Percentiles rank a stretch among this genome's conserved stretches.
Conservation (phyloP, 306 rosid genomes). For the Acacia melanoxylon region DNA sequence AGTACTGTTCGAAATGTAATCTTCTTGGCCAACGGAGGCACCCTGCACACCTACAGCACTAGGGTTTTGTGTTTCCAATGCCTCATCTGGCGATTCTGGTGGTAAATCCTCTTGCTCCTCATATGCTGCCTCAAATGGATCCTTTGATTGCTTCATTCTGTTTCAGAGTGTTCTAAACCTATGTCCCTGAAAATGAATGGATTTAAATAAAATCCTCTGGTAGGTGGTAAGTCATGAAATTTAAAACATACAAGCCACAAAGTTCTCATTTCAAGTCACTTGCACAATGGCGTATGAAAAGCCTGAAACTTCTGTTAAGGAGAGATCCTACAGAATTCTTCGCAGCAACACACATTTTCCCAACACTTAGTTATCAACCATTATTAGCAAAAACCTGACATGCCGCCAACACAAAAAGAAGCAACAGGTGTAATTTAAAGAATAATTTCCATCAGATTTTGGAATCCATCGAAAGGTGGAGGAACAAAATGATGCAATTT, state of each 20-base stretch:
- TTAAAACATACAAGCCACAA: neutral
- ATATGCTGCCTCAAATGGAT: conserved; percentile 96
- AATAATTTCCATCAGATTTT: neutral
- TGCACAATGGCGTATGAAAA: neutral
- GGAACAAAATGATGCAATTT: neutral
- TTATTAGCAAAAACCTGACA: neutral
- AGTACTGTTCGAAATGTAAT: conserved; percentile 26
- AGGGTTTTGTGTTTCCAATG: conserved; percentile 34
- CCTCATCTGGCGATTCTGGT: conserved; percentile 45
- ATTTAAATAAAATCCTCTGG: neutral
- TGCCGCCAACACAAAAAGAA: neutral
- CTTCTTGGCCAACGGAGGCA: conserved; percentile 13
- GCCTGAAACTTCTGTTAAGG: neutral
- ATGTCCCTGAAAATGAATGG: neutral
- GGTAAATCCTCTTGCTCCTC: conserved; percentile 81
- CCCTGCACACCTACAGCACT: conserved; percentile 8
- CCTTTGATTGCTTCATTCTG: conserved; percentile 81
- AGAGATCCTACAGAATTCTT: neutral
- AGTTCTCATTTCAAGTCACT: neutral
- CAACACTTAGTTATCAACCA: neutral
- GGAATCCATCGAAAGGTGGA: neutral
- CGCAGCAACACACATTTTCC: neutral
- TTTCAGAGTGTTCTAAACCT: neutral
- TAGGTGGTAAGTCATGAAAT: neutral
- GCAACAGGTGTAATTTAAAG: neutral